Conservation (phyloP, 805 yeast species). For the Isabelozyma heimii region DNA sequence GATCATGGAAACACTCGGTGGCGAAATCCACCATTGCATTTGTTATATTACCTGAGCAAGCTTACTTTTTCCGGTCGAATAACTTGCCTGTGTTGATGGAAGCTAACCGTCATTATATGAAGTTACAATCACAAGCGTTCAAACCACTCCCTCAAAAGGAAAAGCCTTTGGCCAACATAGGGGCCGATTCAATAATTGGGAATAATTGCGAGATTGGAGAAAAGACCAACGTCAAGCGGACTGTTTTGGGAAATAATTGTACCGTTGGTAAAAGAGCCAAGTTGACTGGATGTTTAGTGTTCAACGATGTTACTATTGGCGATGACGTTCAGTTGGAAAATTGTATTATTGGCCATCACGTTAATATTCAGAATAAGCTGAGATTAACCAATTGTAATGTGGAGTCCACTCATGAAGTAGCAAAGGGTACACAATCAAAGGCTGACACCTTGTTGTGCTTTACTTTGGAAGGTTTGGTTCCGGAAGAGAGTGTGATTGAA, state of each 20-base stretch:
- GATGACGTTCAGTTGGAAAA: conserved; percentile 84
- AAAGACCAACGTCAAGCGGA: conserved; percentile 79
- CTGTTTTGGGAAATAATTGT: conserved; percentile 76
- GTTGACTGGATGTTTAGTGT: conserved; percentile 78
- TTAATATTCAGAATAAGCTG: conserved; percentile 60
- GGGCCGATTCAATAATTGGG: conserved; percentile 84
- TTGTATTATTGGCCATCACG: conserved; percentile 76
- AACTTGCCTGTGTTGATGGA: conserved; percentile 83
- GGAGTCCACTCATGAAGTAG: conserved; percentile 74
- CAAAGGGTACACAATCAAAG: conserved; percentile 51
- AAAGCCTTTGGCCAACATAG: conserved; percentile 64
- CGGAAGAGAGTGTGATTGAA: conserved; percentile 26
- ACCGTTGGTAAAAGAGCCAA: conserved; percentile 82
- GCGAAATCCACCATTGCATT: conserved; percentile 63
- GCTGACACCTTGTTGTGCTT: conserved; percentile 55
- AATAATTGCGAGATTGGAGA: conserved; percentile 68
- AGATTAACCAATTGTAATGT: conserved; percentile 79
- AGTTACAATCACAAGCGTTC: conserved; percentile 36
- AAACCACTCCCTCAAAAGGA: conserved; percentile 21
- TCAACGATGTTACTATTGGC: conserved; percentile 68
- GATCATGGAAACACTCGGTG: conserved; percentile 81
- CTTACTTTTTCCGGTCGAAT: conserved; percentile 73
- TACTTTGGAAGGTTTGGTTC: conserved; percentile 40
- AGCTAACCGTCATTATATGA: conserved; percentile 78
- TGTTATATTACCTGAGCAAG: conserved; percentile 65